Conservation (phyloP, 208 protist genomes). For the Trypanosoma boissoni region DNA sequence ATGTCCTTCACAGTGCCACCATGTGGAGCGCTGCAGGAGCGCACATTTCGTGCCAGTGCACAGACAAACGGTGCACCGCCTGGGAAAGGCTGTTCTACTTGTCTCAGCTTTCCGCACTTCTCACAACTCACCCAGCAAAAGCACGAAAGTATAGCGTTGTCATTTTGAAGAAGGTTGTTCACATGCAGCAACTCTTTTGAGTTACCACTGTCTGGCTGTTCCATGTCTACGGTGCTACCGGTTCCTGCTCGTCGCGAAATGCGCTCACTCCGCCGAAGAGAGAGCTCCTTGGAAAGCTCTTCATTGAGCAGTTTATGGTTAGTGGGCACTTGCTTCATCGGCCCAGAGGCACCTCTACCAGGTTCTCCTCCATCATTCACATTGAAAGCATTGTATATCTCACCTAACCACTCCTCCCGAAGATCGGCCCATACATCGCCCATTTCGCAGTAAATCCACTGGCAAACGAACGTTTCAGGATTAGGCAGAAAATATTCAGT, state of each 20-base stretch:
- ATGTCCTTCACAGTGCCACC: slow-evolving; percentile 33
- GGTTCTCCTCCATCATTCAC: neutral
- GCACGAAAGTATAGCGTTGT: slow-evolving; percentile 44
- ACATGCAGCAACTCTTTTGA: slow-evolving; percentile 8
- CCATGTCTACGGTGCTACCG: neutral
- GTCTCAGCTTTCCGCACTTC: slow-evolving; percentile 73
- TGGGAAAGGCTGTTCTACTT: slow-evolving; percentile 79
- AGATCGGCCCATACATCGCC: slow-evolving; percentile 54
- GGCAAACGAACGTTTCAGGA: slow-evolving; percentile 57
- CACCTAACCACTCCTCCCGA: slow-evolving; percentile 41
- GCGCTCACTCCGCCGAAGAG: slow-evolving; percentile 40
- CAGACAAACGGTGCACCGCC: slow-evolving; percentile 82
- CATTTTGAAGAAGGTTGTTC: slow-evolving; percentile 36
- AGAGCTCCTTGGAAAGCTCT: slow-evolving; percentile 47
- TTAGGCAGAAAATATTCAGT: slow-evolving; percentile 59
- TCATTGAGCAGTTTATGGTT: slow-evolving; percentile 59
- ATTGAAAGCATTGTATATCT: slow-evolving; percentile 31
- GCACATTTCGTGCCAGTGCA: slow-evolving; percentile 35
- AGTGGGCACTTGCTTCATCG: no score
- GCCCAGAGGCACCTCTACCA: neutral
- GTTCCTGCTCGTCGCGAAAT: slow-evolving; percentile 12
- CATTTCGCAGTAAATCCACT: slow-evolving; percentile 50
- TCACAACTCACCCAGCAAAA: slow-evolving; percentile 84
- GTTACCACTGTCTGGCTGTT: neutral
- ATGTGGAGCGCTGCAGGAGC: slow-evolving; percentile 56